Evolutionary conservation across 2,329 filamentous ascomycete genomes (phyloP).

Genomic region (Berkeleyomyces basicola): DNA sequence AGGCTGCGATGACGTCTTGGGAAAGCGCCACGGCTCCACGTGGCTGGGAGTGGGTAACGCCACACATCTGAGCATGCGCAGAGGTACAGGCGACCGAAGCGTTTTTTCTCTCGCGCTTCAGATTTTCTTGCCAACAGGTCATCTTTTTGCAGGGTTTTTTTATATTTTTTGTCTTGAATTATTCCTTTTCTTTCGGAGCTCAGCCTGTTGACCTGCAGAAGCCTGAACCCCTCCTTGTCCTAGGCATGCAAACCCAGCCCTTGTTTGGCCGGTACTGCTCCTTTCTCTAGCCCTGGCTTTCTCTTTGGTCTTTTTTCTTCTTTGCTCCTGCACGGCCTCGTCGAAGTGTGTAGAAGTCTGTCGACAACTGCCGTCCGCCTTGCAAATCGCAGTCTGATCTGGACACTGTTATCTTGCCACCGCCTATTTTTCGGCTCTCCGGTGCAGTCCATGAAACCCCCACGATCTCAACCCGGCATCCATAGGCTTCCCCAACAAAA

Average conservation of each 20-base stretch:
- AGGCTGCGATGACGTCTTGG: not conserved
- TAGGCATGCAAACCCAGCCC: not conserved
- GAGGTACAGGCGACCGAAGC: not conserved
- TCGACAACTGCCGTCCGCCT: too few species aligned
- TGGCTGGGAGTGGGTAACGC: not conserved
- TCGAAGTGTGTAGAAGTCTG: too few species aligned
- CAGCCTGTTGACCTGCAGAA: not conserved
- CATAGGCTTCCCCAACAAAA: not conserved
- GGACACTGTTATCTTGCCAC: not conserved
- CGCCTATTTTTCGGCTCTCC: not conserved
- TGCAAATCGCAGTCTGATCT: not conserved
- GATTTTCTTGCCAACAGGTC: not conserved
- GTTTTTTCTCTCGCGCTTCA: not conserved
- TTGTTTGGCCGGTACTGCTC: not conserved
- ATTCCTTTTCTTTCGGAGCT: not conserved
- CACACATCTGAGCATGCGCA: not conserved
- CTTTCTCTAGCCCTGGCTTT: not conserved
- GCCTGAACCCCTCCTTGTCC: not conserved
- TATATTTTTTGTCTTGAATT: not conserved
- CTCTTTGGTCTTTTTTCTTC: not conserved
- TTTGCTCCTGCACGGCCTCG: too few species aligned
- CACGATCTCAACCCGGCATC: conserved; percentile 1
- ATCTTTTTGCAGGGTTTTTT: not conserved
- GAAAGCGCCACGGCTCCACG: not conserved
- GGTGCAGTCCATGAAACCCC: not conserved